Evolutionary conservation across 2,329 filamentous ascomycete genomes (phyloP), one percentile per base, ranked within the genome.

Genomic region (Monilinia fructicola): DNA sequence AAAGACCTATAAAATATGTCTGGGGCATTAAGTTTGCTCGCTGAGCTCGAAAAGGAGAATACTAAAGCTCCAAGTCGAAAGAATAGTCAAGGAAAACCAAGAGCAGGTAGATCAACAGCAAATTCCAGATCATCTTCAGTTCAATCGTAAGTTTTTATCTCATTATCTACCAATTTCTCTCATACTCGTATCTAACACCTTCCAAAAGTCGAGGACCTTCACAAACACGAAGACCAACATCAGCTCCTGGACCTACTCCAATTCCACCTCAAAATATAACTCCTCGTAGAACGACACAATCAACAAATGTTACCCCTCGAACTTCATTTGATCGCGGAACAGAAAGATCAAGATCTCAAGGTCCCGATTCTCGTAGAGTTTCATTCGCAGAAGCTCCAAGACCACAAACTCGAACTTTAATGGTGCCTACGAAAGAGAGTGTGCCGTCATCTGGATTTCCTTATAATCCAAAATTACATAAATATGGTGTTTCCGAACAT

Each of bases 381-480:
- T 66, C 64, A 40, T 66, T 66, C 35, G 64, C 56, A 23, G 64
- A 66, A 35, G 55, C 56, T 14, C 55, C 50, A 35, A 44, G 55
- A 53, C 64, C 64, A 21, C 44, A 44, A n/a, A 50, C 46, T 1
- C 28, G 64, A 31, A 48, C 55, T 12, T 21, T 53, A 12, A 53
- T 50, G 42, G 70, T 74, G 44, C 60, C 67, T 1, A 73, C 72
- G 12, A 73, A 70, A 42, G 70, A 54, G 23, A 66, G 69, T 35
- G 65, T 70, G 5, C 65, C 73, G 26, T 71, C 72, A 6, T 74
- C 73, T 1, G 73, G 73, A 21, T 74, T 74, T 60, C 69, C 70
- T 0, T 74, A 71, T 58, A 56, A 69, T n/a, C 64, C 59, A 5
- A 66, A 67, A 46, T 64, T 74, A 2, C 58, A 69, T 18, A 52